phyloP scores from a whole-genome alignment of 2,329 filamentous ascomycete genomes.

The Cordyceps cicadae region DNA sequence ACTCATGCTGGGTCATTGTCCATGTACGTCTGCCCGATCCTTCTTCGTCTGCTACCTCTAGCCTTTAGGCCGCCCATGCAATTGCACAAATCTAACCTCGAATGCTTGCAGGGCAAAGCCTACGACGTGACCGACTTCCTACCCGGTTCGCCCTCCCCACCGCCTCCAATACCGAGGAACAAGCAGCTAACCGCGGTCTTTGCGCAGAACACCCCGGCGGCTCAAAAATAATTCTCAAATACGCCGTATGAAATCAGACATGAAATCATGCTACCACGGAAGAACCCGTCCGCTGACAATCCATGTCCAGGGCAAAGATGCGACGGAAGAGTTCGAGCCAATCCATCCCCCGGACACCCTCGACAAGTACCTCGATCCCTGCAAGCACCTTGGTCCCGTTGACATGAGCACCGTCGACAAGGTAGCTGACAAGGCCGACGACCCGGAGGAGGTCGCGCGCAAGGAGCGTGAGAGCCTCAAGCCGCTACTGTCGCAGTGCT shows the following conservation, averaged over 20 bases:
- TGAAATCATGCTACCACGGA: not conserved
- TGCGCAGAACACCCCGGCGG: conserved; percentile 73
- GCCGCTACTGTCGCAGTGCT: conserved; percentile 79
- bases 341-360: conserved; percentile 85
- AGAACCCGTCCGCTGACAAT: not conserved
- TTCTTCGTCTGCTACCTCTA: not conserved
- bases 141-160: conserved; percentile 44
- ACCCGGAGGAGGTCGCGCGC: conserved; percentile 51
- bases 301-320: conserved; percentile 66
- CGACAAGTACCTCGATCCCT: conserved; percentile 71
- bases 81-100: not conserved
- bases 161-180: not conserved
- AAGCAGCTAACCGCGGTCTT: not conserved
- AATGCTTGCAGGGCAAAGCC: conserved; percentile 54
- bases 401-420: conserved; percentile 78
- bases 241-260: conserved; percentile 48
- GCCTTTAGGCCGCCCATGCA: not conserved
- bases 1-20: conserved; percentile 89
- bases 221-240: conserved; percentile 89
- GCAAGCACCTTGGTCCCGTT: conserved; percentile 82
- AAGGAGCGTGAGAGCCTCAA: conserved; percentile 66
- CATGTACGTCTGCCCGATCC: conserved; percentile 43
- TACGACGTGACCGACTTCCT: conserved; percentile 88
- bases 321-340: conserved; percentile 83
- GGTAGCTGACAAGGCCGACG: conserved; percentile 59